Evolutionary conservation across 371 early-diverging fungal genomes (phyloP).

Genomic region (Syncephalastrum monosporum): DNA sequence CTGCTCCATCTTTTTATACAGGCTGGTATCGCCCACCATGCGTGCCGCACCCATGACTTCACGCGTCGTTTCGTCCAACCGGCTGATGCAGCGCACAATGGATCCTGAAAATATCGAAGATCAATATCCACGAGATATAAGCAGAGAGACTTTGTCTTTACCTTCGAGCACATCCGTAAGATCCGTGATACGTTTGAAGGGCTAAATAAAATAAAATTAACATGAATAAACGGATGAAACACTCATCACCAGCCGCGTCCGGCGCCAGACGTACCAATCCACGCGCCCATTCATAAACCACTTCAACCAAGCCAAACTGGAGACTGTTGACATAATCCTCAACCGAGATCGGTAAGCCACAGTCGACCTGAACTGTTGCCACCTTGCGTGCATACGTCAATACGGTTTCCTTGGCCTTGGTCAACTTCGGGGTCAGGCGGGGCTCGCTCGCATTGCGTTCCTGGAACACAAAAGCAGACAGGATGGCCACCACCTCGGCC

Average conservation of each 20-base stretch:
- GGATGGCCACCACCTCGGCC: slow-evolving; percentile 92
- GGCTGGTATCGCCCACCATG: slow-evolving; percentile 91
- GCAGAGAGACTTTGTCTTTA: neutral
- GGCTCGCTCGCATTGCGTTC: slow-evolving; percentile 76
- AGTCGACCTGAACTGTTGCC: slow-evolving; percentile 72
- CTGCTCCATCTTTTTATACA: slow-evolving; percentile 95
- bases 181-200: slow-evolving; percentile 93
- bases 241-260: neutral
- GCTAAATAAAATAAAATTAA: too few relatives aligned
- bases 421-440: slow-evolving; percentile 61
- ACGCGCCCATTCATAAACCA: slow-evolving; percentile 98
- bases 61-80: slow-evolving; percentile 96
- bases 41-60: slow-evolving; percentile 94
- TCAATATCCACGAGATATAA: slow-evolving; percentile 1
- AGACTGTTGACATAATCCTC: slow-evolving; percentile 59
- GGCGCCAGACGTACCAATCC: slow-evolving; percentile 63
- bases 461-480: slow-evolving; percentile 97
- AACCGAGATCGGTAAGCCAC: slow-evolving; percentile 61
- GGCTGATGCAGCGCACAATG: slow-evolving; percentile 96
- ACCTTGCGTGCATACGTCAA: slow-evolving; percentile 67
- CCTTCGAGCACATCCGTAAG: slow-evolving; percentile 95
- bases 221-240: too few relatives aligned
- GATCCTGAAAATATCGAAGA: slow-evolving; percentile 51
- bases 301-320: slow-evolving; percentile 92
- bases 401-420: slow-evolving; percentile 60